Evolutionary conservation across 495 filamentous ascomycete genomes (phyloP), one percentile per base, ranked within the genome.

Genomic region (Neurospora hispaniola): DNA sequence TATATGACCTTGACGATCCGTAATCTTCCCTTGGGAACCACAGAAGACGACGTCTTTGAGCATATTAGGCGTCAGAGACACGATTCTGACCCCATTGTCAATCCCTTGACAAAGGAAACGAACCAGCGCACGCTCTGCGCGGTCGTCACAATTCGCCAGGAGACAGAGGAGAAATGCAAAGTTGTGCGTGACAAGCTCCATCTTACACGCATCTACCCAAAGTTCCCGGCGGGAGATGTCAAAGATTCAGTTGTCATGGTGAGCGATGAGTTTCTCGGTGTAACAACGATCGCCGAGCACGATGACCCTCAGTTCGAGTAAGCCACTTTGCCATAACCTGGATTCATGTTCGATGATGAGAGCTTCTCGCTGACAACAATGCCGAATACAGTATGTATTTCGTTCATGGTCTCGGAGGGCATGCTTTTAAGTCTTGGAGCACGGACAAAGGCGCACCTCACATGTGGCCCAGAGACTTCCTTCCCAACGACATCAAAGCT

Each of bases 301-400:
- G 69, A 75, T 54, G 69, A 75, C 27, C 41, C 74, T 39, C 74
- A 73, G 20, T 75, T 75, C 59, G 74, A 75, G 74, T 75, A 62
- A n/a, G 71, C 18, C 5, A n/a, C 11, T 6, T 41, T 68, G 18
- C 23, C 31, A 20, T 35, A 7, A 9, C 54, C 54, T 42, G 31
- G 18, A 14, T 40, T 18, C 16, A n/a, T 69, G 20, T 72, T 31
- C 12, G 14, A 66, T 11, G 12, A 59, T 66, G 23, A 31, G 12
- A 66, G 54, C 54, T 35, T 66, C 27, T 66, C 12, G 14, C 54
- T 66, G 14, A 66, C 54, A 66, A 66, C 14, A 35, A 18, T 42
- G 20, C 16, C 62, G 11, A 39, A 8, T 16, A 38, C 42, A 75
- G 74, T 27, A 31, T 75, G 35, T 75, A 75, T 39, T 75, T 75